Percentiles rank a stretch among this genome's conserved stretches.
Evolutionary conservation across 2,329 filamentous ascomycete genomes (phyloP).

Genomic region (Dactylonectria estremocensis): DNA sequence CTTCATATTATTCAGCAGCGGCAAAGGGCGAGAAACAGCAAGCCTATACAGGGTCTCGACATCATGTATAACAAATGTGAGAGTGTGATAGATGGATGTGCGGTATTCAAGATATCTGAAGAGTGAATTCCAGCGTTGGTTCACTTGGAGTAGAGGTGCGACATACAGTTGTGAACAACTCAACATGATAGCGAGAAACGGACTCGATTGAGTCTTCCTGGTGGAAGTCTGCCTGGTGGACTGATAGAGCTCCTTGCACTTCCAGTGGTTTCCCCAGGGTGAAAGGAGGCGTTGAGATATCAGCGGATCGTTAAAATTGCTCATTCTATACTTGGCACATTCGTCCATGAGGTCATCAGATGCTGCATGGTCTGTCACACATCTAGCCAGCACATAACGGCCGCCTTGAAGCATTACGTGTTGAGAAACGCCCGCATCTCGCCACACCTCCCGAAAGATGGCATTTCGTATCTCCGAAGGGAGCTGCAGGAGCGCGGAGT

Average conservation of each 20-base stretch:
- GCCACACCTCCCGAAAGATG: constrained; percentile 10
- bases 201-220: background rate
- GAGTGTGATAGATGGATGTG: background rate
- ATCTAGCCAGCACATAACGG: constrained; percentile 1
- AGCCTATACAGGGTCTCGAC: background rate
- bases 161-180: constrained; percentile 6
- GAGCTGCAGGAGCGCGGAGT: constrained; percentile 6
- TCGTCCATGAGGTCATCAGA: constrained; percentile 6
- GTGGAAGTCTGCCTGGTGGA: constrained; percentile 1
- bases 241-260: constrained; percentile 15
- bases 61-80: constrained; percentile 10
- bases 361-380: constrained; percentile 2
- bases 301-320: background rate
- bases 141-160: background rate
- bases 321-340: background rate
- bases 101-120: constrained; percentile 5
- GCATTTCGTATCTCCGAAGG: constrained; percentile 10
- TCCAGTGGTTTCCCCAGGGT: constrained; percentile 6
- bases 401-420: constrained; percentile 11
- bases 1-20: background rate
- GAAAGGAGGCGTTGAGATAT: background rate
- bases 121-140: background rate
- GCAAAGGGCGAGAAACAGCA: constrained; percentile 1
- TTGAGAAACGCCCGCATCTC: constrained; percentile 5
- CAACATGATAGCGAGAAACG: constrained; percentile 6